A percentile compares a stretch with the other conserved stretches of the same genome.
Evolutionary conservation across 116 monocot genomes (phyloP).

Genomic region (Trichopus zeylanicus): DNA sequence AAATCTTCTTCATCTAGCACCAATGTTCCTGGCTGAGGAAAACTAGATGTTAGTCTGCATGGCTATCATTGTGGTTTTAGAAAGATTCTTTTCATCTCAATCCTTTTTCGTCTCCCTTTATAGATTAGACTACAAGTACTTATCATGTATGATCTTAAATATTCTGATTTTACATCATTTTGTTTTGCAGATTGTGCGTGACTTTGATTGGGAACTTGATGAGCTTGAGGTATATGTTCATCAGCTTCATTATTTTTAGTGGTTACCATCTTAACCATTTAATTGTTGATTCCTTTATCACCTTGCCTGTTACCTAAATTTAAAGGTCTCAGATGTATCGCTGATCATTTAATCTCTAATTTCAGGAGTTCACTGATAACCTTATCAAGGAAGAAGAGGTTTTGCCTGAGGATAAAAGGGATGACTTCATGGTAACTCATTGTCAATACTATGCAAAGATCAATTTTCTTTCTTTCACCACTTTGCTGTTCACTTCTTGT

Average conservation of each 20-base stretch:
- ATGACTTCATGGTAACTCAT: constrained; percentile 57
- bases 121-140: too few species aligned
- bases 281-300: background rate
- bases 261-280: background rate
- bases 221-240: constrained; percentile 71
- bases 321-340: too few species aligned
- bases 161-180: constrained; percentile 6
- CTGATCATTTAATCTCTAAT: too few species aligned
- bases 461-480: background rate
- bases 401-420: constrained; percentile 68
- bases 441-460: background rate
- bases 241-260: too few species aligned
- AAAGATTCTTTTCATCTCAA: background rate
- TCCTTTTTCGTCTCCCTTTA: too few species aligned
- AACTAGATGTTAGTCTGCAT: background rate
- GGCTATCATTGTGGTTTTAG: background rate
- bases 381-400: constrained; percentile 62
- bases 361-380: constrained; percentile 63
- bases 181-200: constrained; percentile 70
- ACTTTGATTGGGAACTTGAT: constrained; percentile 90
- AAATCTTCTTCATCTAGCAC: background rate
- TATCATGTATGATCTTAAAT: too few species aligned
- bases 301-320: too few species aligned
- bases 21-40: background rate
- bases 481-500: background rate